Evolutionary conservation across 2,329 filamentous ascomycete genomes (phyloP).

Genomic region (Epichloe gansuensis): DNA sequence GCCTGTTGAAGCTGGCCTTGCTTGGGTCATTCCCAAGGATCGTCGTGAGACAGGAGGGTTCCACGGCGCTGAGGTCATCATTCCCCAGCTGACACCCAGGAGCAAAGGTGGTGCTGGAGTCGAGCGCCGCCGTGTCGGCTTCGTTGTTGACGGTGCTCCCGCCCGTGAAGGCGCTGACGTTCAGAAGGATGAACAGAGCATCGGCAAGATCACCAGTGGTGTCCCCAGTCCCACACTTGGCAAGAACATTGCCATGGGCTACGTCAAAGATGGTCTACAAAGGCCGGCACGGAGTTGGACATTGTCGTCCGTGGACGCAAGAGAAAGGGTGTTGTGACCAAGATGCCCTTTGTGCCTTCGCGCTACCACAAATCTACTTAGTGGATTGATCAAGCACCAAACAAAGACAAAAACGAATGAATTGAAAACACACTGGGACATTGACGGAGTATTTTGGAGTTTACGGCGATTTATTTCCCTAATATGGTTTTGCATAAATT

Average conservation of each 20-base stretch:
- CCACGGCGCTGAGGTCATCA: constrained; percentile 68
- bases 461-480: background rate
- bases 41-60: constrained; percentile 60
- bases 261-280: constrained; percentile 69
- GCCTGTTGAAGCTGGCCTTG: constrained; percentile 43
- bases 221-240: constrained; percentile 77
- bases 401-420: background rate
- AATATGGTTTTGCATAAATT: too few relatives aligned
- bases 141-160: constrained; percentile 74
- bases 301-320: constrained; percentile 67
- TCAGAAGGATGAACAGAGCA: constrained; percentile 49
- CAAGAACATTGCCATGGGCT: constrained; percentile 94
- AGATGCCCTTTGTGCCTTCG: constrained; percentile 78
- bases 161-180: constrained; percentile 83
- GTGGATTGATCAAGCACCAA: background rate
- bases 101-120: constrained; percentile 62
- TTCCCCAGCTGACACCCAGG: constrained; percentile 62
- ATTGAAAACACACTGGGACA: background rate
- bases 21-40: constrained; percentile 77
- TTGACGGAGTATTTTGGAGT: background rate
- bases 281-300: constrained; percentile 69
- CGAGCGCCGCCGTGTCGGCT: constrained; percentile 61
- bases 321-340: constrained; percentile 62
- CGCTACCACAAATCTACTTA: constrained; percentile 48
- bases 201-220: constrained; percentile 79